These are phyloP conservation scores for Cucurbitaria berberidis DNA, from an alignment of 2,329 filamentous ascomycete genomes.

Conservation along the genomic window DNA sequence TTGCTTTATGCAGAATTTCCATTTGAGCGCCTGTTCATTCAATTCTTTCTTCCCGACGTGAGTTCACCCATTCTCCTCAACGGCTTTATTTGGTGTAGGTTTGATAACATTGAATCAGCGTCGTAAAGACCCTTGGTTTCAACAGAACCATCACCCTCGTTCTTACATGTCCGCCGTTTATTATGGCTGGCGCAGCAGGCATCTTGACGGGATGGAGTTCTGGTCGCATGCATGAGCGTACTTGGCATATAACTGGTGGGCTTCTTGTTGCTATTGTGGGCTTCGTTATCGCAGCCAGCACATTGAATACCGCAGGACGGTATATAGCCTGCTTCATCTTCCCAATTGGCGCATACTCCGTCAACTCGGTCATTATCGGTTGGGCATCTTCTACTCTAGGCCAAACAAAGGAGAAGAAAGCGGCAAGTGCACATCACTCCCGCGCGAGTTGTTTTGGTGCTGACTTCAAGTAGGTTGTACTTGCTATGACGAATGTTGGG, in stretches of 20 bases:
- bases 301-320: constrained; percentile 34
- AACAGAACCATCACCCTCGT: constrained; percentile 45
- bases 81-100: no score
- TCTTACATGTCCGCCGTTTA: constrained; percentile 56
- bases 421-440: constrained; percentile 6
- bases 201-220: constrained; percentile 59
- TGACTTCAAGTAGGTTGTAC: constrained; percentile 25
- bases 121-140: constrained; percentile 48
- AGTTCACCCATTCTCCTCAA: constrained; percentile 3
- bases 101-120: constrained; percentile 11
- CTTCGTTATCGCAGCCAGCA: constrained; percentile 47
- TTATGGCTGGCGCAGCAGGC: constrained; percentile 54
- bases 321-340: constrained; percentile 43
- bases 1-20: constrained; percentile 41
- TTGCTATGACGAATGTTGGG: constrained; percentile 38
- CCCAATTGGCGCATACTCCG: constrained; percentile 37
- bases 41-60: constrained; percentile 44
- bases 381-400: constrained; percentile 37
- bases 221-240: constrained; percentile 57
- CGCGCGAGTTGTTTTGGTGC: not conserved
- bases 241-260: constrained; percentile 57
- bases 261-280: constrained; percentile 51
- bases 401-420: constrained; percentile 41
- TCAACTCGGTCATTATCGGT: constrained; percentile 41
- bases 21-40: constrained; percentile 37